These are phyloP conservation scores for Chenopodium berlandieri DNA, from an alignment of 148 eudicot genomes.

Conservation along the genomic window DNA sequence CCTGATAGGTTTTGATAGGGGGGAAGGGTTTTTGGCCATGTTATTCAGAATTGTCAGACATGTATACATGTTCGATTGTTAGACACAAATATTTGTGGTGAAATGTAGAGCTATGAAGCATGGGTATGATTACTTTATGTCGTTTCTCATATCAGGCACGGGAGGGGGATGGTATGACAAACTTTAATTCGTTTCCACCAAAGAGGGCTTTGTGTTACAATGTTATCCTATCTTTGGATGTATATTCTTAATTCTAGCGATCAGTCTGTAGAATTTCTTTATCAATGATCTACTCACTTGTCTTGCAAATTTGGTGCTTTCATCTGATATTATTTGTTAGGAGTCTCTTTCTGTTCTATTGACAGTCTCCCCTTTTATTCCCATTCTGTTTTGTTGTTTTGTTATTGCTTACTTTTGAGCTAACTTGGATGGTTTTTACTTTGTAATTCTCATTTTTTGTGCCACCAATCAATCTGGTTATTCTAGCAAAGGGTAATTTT, in stretches of 20 bases:
- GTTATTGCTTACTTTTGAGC: neutral
- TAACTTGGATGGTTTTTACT: too few species aligned
- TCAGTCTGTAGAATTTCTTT: too few species aligned
- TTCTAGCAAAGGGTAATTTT: neutral
- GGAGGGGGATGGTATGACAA: too few species aligned
- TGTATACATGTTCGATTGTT: neutral
- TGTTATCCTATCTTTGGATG: neutral
- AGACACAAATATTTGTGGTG: neutral
- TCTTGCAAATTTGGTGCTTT: neutral
- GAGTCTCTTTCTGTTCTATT: neutral
- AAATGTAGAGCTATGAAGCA: too few species aligned
- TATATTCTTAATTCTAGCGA: neutral
- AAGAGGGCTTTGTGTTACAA: neutral
- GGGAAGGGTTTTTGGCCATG: too few species aligned
- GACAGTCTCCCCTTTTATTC: neutral
- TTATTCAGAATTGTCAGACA: too few species aligned
- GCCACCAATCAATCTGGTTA: neutral
- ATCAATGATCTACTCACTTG: neutral
- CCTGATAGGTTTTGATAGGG: too few species aligned
- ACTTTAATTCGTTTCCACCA: too few species aligned
- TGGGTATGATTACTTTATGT: too few species aligned
- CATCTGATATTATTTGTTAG: neutral
- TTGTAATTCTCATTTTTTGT: too few species aligned
- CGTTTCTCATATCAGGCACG: too few species aligned
- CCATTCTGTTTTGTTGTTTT: neutral